Base-by-base conservation (phyloP, 257 asterid genomes). In the Rhazya stricta region DNA sequence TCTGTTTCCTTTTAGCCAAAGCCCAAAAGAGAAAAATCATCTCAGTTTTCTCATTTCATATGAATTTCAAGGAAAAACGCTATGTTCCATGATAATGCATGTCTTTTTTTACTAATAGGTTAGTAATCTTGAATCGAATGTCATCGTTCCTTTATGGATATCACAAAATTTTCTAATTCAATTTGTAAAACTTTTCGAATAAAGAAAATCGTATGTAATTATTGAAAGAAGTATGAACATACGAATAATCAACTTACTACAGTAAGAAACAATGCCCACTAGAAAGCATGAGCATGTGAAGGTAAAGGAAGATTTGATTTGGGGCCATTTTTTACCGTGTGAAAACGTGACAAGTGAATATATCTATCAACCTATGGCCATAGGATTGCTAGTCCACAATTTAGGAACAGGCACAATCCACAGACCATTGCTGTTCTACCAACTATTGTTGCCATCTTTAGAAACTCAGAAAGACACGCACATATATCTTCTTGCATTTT, bases 381-480 rank as follows among this genome's bases (percentile, higher is more conserved):
- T 37, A 23, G 51, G 19, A 67, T 67, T 37, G 32, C 53, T 43
- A 61, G 41, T 13, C 41, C 39, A 61, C 41, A 61, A 61, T 61
- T 12, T 61, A 10, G 39, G 45, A 34, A 63, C 45, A 63, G 27
- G 45, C 69, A 63, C 34, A 34, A 63, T 63, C 69, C 69, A 63
- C 69, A 63, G 43, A 34, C 45, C 45, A 34, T 34, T 63, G 45
- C 13, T 63, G 25, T 34, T 63, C 27, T 63, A 63, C 69, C 45
- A 63, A 63, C 43, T 63, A 32, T 7, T 63, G 34, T 63, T 63
- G 10, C 69, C 69, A 63, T 63, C 27, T 63, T 16, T 63, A 63
- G 69, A 18, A 63, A 63, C 45, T 63, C 43, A 16, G 34, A 30
- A 63, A 63, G 45, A 63, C 69, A 63, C 9, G 34, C 12, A 57